A percentile compares a stretch with the other conserved stretches of the same genome.
These are phyloP conservation scores for Mollisia scopiformis DNA, from an alignment of 2,329 filamentous ascomycete species.

Conservation along the genomic window DNA sequence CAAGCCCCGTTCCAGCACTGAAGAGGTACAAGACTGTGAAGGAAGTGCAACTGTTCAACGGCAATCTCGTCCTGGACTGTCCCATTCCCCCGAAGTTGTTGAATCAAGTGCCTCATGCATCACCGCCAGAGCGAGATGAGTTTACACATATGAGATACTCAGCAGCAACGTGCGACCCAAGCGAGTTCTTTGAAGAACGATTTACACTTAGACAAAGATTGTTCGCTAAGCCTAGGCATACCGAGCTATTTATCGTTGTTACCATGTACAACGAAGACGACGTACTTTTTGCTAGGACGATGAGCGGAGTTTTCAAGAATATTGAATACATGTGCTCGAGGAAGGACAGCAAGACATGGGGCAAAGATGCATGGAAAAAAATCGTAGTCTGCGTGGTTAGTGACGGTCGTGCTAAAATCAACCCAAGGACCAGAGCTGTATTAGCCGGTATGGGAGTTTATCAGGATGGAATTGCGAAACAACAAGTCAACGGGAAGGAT, in stretches of 20 bases:
- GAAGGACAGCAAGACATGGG: slow-evolving; percentile 95
- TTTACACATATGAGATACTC: slow-evolving; percentile 92
- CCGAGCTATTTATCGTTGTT: slow-evolving; percentile 93
- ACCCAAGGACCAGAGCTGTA: slow-evolving; percentile 84
- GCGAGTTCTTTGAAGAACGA: slow-evolving; percentile 83
- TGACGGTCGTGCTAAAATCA: slow-evolving; percentile 96
- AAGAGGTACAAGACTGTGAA: slow-evolving; percentile 98
- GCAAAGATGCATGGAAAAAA: slow-evolving; percentile 98
- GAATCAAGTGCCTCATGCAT: slow-evolving; percentile 47
- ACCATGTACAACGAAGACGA: slow-evolving; percentile 99
- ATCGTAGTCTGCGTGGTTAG: slow-evolving; percentile 98
- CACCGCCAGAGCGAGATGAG: slow-evolving; percentile 78
- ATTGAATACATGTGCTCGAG: slow-evolving; percentile 97
- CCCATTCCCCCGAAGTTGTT: slow-evolving; percentile 88
- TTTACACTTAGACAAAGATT: slow-evolving; percentile 91
- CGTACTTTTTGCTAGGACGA: slow-evolving; percentile 89
- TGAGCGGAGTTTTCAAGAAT: slow-evolving; percentile 98
- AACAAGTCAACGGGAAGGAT: slow-evolving; percentile 94
- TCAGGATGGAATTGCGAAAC: slow-evolving; percentile 97
- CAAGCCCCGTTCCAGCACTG: slow-evolving; percentile 62
- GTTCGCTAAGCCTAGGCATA: slow-evolving; percentile 90
- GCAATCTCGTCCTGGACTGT: slow-evolving; percentile 95
- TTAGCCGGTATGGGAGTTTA: slow-evolving; percentile 94
- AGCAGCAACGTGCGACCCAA: slow-evolving; percentile 91
- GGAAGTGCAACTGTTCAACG: slow-evolving; percentile 95